Evolutionary conservation across 1,284 basidiomycete species (phyloP).

Genomic region (Malassezia furfur): DNA sequence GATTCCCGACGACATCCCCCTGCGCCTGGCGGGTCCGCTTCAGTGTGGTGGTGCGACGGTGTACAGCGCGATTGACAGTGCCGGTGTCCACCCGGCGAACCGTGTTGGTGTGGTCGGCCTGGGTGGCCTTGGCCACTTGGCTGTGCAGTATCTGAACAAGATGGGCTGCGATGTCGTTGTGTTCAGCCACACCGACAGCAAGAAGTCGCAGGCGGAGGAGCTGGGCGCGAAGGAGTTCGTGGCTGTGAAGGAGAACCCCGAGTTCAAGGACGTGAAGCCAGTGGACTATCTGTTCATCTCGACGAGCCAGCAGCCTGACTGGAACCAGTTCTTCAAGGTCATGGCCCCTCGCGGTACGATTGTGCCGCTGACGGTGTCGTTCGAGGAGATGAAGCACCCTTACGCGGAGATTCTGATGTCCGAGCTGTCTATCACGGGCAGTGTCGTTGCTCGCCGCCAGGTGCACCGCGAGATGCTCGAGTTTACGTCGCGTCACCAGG

Average conservation of each 20-base stretch:
- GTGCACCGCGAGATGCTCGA: slow-evolving; percentile 38
- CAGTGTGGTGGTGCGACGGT: slow-evolving; percentile 50
- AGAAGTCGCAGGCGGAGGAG: slow-evolving; percentile 46
- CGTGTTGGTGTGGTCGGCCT: slow-evolving; percentile 50
- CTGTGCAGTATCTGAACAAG: slow-evolving; percentile 44
- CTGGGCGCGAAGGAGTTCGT: slow-evolving; percentile 50
- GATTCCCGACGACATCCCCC: slow-evolving; percentile 34
- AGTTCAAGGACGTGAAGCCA: slow-evolving; percentile 34
- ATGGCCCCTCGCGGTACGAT: slow-evolving; percentile 31
- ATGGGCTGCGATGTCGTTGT: slow-evolving; percentile 48
- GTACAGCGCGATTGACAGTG: slow-evolving; percentile 49
- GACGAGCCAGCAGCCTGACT: slow-evolving; percentile 34
- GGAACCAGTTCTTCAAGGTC: slow-evolving; percentile 33
- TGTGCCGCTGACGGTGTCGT: slow-evolving; percentile 35
- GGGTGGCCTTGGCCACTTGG: slow-evolving; percentile 49
- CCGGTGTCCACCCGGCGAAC: slow-evolving; percentile 39
- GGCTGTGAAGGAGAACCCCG: slow-evolving; percentile 33
- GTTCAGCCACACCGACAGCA: slow-evolving; percentile 40
- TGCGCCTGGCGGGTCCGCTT: slow-evolving; percentile 48
- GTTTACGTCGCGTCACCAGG: slow-evolving; percentile 29
- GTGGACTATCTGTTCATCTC: slow-evolving; percentile 35
- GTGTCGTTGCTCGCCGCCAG: slow-evolving; percentile 32
- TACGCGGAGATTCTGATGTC: slow-evolving; percentile 34
- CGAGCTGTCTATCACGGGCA: slow-evolving; percentile 34
- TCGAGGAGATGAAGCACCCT: slow-evolving; percentile 24